These are phyloP conservation scores for Talaromyces sp. DNA, from an alignment of 2,329 filamentous ascomycete genomes.

Conservation along the genomic window DNA sequence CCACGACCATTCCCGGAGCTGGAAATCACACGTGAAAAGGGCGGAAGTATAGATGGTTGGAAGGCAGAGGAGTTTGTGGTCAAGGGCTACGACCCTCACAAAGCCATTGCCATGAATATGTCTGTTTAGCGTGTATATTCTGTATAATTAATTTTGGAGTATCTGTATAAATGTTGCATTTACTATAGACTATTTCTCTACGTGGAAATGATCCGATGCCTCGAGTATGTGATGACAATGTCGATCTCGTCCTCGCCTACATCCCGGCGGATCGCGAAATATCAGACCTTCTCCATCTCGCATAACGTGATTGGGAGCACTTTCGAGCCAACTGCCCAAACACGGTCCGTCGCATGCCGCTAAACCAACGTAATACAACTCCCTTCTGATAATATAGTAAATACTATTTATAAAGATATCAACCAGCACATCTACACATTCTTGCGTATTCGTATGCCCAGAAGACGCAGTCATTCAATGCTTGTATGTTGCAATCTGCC, in stretches of 20 bases:
- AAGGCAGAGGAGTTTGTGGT: conserved; percentile 82
- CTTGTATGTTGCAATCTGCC: neutral
- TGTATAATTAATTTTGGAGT: neutral
- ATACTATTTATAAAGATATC: neutral
- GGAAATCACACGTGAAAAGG: conserved; percentile 64
- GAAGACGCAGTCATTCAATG: neutral
- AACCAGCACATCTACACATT: neutral
- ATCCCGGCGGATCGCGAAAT: neutral
- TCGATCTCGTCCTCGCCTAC: neutral
- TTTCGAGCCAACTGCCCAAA: neutral
- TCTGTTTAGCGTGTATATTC: conserved; percentile 59
- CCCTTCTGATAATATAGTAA: neutral
- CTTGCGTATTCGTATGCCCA: neutral
- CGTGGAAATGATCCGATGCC: neutral
- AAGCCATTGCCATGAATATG: conserved; percentile 97
- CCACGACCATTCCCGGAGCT: conserved; percentile 78
- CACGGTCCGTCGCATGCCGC: neutral
- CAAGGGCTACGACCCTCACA: conserved; percentile 84
- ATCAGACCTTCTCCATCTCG: neutral
- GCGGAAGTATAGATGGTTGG: conserved; percentile 86
- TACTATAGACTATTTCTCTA: neutral
- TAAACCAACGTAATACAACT: neutral
- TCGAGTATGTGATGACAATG: neutral
- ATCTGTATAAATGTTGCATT: neutral
- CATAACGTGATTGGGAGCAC: neutral